Percentiles rank a stretch among this genome's conserved stretches.
phyloP scores from a whole-genome alignment of 164 flowering plant species.

The Umbellularia californica region DNA sequence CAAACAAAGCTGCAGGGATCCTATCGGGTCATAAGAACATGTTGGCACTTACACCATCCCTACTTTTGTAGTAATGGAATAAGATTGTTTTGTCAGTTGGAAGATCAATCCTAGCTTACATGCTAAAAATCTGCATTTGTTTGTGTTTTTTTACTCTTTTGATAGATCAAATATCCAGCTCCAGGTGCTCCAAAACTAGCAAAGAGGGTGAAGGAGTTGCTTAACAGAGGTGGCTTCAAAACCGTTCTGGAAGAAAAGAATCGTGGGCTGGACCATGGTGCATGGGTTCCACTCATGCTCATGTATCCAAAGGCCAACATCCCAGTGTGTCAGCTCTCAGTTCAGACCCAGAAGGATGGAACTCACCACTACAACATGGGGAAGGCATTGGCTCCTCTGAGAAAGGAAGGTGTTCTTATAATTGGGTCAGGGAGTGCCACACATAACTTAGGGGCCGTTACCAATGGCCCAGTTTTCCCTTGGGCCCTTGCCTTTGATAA shows the following conservation, averaged over 20 bases:
- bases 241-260: slow-evolving; percentile 46
- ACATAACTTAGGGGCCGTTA: slow-evolving; percentile 52
- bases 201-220: slow-evolving; percentile 54
- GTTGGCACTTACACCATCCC: too few species aligned
- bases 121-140: too few species aligned
- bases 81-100: too few species aligned
- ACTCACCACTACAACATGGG: slow-evolving; percentile 78
- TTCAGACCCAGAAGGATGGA: slow-evolving; percentile 50
- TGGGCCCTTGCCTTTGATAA: slow-evolving; percentile 74
- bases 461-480: slow-evolving; percentile 17
- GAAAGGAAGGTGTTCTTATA: slow-evolving; percentile 76
- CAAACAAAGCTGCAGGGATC: too few species aligned
- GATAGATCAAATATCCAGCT: slow-evolving; percentile 74
- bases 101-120: too few species aligned
- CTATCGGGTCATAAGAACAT: too few species aligned
- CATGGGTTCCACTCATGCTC: slow-evolving; percentile 83
- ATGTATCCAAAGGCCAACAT: slow-evolving; percentile 87
- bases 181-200: slow-evolving; percentile 78
- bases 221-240: slow-evolving; percentile 39
- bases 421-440: slow-evolving; percentile 81
- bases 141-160: too few species aligned
- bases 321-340: slow-evolving; percentile 78
- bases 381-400: slow-evolving; percentile 66
- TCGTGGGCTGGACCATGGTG: slow-evolving; percentile 90
- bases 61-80: too few species aligned